phyloP scores from a whole-genome alignment of 2,329 filamentous ascomycete genomes.

The Pezicula rhizophila region DNA sequence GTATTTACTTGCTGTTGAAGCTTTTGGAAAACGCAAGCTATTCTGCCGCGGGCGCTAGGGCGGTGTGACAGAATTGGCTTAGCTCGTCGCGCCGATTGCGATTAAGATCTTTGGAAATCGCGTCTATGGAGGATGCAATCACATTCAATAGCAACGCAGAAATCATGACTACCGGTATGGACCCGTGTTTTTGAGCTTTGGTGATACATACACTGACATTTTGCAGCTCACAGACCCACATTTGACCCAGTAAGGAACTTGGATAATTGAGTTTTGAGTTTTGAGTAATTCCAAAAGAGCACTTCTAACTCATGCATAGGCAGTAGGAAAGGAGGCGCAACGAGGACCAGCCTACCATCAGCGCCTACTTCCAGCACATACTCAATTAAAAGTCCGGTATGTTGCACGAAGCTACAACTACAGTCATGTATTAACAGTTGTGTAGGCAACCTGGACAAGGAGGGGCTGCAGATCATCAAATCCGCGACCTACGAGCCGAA shows the following conservation, averaged over 20 bases:
- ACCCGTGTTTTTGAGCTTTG: no score
- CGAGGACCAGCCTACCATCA: constrained; percentile 94
- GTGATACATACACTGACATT: constrained; percentile 10
- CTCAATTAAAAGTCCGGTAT: constrained; percentile 79
- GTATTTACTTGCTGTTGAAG: neutral
- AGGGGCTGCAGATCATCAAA: constrained; percentile 62
- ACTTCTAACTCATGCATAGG: constrained; percentile 43
- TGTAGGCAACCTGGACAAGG: constrained; percentile 79
- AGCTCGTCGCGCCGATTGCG: neutral
- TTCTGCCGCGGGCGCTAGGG: constrained; percentile 1
- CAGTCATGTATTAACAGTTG: constrained; percentile 12
- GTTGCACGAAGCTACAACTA: constrained; percentile 11
- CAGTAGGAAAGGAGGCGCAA: constrained; percentile 88
- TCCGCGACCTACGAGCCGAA: constrained; percentile 82
- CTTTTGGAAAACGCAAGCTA: constrained; percentile 1
- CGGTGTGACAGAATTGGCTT: neutral
- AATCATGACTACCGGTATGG: constrained; percentile 45
- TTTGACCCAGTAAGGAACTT: constrained; percentile 73
- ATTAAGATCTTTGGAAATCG: neutral
- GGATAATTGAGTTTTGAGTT: no score
- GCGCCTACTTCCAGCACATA: constrained; percentile 88
- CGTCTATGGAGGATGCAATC: neutral
- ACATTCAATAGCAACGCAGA: neutral
- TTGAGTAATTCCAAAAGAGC: no score
- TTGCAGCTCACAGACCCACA: constrained; percentile 72